These are phyloP conservation scores for Cyberlindnera meyerae DNA, from an alignment of 805 yeast genomes.

Conservation along the genomic window DNA sequence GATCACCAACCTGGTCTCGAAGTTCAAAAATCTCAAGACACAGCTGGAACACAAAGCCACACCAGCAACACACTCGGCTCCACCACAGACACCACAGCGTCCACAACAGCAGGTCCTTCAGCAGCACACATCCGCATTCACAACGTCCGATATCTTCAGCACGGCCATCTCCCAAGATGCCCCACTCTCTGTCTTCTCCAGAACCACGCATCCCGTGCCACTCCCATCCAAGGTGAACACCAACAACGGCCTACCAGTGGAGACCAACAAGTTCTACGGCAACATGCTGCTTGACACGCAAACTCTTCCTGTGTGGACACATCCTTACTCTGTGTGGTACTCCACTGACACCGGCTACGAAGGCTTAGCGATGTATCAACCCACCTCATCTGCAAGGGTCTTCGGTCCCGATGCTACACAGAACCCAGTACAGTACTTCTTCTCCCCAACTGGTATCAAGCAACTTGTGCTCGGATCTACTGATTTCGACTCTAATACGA, in stretches of 20 bases:
- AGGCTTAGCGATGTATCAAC: conserved; percentile 69
- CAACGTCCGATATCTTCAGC: conserved; percentile 33
- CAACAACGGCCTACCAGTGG: conserved; percentile 41
- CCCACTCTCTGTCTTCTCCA: conserved; percentile 40
- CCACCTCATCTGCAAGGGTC: conserved; percentile 53
- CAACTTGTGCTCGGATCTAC: conserved; percentile 49
- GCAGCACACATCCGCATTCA: neutral
- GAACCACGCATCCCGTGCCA: conserved; percentile 25
- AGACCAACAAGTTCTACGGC: conserved; percentile 76
- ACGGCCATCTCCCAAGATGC: conserved; percentile 37
- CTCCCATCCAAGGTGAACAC: conserved; percentile 25
- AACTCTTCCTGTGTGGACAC: conserved; percentile 71
- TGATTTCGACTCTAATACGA: conserved; percentile 32
- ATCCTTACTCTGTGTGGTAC: conserved; percentile 75
- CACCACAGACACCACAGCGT: neutral
- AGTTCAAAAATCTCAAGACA: conserved; percentile 16
- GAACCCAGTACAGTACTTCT: conserved; percentile 54
- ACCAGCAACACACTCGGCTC: conserved; percentile 1
- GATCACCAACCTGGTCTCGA: conserved; percentile 10
- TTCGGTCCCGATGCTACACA: conserved; percentile 59
- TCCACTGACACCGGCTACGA: conserved; percentile 40
- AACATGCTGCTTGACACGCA: conserved; percentile 66
- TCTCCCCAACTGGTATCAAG: conserved; percentile 62
- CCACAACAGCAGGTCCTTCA: conserved; percentile 4
- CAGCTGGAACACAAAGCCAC: conserved; percentile 1